Conservation (phyloP, 2,329 filamentous ascomycete genomes). For the Camillea tinctor region DNA sequence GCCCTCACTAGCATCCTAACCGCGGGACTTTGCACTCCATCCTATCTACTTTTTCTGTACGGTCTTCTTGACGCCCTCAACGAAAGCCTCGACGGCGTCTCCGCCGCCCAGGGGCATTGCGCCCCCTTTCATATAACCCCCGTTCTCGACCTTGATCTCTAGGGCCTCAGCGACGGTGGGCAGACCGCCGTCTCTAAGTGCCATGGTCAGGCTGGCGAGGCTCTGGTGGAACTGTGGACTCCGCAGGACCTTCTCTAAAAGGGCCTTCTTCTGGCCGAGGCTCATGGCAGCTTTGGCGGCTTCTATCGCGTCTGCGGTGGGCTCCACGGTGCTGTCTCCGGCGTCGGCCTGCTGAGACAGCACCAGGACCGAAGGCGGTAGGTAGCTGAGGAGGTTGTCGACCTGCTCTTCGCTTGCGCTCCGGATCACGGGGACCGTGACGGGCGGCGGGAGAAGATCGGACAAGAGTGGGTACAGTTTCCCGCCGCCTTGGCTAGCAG, state of each 20-base stretch:
- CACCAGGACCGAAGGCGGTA: constrained; percentile 77
- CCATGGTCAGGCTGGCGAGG: constrained; percentile 79
- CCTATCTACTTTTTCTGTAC: constrained; percentile 48
- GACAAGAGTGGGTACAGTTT: constrained; percentile 78
- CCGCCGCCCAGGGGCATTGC: constrained; percentile 84
- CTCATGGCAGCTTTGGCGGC: constrained; percentile 73
- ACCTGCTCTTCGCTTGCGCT: constrained; percentile 62
- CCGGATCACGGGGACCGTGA: constrained; percentile 76
- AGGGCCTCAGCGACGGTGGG: constrained; percentile 88
- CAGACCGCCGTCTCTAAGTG: constrained; percentile 84
- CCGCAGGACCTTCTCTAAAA: constrained; percentile 78
- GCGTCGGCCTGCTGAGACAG: constrained; percentile 68
- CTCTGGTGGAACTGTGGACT: constrained; percentile 92
- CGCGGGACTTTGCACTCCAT: background rate
- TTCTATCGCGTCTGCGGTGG: constrained; percentile 65
- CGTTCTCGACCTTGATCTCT: constrained; percentile 75
- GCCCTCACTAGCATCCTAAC: background rate
- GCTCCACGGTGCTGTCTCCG: constrained; percentile 60
- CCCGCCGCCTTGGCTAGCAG: constrained; percentile 46
- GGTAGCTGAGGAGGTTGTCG: constrained; percentile 71
- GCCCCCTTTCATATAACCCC: constrained; percentile 75
- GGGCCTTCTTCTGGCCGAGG: constrained; percentile 71
- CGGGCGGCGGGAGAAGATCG: constrained; percentile 77
- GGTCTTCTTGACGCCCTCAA: constrained; percentile 81
- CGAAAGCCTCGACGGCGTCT: constrained; percentile 85